Evolutionary conservation across 129 eudicot species (phyloP).

Genomic region (Flaveria sonorensis): DNA sequence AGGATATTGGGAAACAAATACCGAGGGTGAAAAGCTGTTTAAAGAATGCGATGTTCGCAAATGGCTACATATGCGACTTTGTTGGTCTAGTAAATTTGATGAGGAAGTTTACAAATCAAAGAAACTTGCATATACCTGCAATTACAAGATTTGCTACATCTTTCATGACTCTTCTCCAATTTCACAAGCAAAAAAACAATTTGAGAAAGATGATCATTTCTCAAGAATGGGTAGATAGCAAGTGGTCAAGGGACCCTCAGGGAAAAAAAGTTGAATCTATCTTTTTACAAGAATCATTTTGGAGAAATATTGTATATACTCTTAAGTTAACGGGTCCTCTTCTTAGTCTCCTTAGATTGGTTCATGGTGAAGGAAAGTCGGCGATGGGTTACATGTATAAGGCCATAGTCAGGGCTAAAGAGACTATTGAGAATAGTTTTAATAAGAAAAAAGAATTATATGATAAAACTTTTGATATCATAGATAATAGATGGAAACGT

Average conservation of each 20-base stretch:
- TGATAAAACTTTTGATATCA: slow-evolving; percentile 9
- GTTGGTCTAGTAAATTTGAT: slow-evolving; percentile 11
- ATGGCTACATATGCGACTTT: slow-evolving; percentile 12
- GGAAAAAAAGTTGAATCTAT: slow-evolving; percentile 1
- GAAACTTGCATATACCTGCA: neutral
- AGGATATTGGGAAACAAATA: slow-evolving; percentile 18
- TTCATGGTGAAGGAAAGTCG: neutral
- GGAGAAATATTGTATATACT: neutral
- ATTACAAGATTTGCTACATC: slow-evolving; percentile 1
- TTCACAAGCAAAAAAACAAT: slow-evolving; percentile 12
- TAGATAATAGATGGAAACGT: slow-evolving; percentile 12
- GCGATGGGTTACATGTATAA: slow-evolving; percentile 15
- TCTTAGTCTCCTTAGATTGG: slow-evolving; percentile 12
- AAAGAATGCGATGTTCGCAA: slow-evolving; percentile 8
- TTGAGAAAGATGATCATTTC: slow-evolving; percentile 8
- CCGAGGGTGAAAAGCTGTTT: slow-evolving; percentile 17
- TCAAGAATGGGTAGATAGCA: slow-evolving; percentile 14
- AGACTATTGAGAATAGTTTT: neutral
- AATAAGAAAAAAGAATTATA: neutral
- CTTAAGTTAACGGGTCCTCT: slow-evolving; percentile 10
- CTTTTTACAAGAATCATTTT: slow-evolving; percentile 12
- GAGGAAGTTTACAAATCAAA: slow-evolving; percentile 13
- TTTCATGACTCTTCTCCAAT: slow-evolving; percentile 5
- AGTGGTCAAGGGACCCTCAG: neutral
- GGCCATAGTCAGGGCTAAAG: slow-evolving; percentile 14